Conservation (phyloP, 1,139 yeast genomes). For the Saccharomycopsis phalli region DNA sequence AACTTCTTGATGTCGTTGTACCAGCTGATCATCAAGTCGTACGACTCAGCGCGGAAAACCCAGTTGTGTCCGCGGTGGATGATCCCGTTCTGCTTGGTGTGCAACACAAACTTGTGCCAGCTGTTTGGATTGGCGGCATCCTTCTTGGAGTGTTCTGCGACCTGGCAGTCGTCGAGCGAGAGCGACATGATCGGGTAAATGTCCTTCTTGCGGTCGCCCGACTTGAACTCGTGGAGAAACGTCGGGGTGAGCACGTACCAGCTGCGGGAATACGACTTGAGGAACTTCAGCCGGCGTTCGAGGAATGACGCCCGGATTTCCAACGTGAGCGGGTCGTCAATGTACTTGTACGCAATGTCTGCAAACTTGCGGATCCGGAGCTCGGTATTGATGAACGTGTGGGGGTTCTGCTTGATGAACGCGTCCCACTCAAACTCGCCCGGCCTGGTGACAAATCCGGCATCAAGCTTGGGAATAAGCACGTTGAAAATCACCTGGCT, state of each 20-base stretch:
- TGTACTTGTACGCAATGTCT: constrained; percentile 58
- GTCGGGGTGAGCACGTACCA: constrained; percentile 89
- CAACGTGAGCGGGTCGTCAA: constrained; percentile 58
- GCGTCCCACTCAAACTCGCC: constrained; percentile 85
- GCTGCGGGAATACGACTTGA: constrained; percentile 81
- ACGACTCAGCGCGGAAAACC: constrained; percentile 82
- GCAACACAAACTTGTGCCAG: constrained; percentile 69
- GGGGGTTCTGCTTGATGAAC: constrained; percentile 61
- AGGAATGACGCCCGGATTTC: constrained; percentile 73
- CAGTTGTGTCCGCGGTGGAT: constrained; percentile 79
- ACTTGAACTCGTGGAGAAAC: constrained; percentile 83
- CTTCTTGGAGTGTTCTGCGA: constrained; percentile 72
- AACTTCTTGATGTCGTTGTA: constrained; percentile 63
- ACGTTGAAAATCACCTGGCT: constrained; percentile 58
- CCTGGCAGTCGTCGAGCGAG: constrained; percentile 69
- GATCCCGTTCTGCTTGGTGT: constrained; percentile 62
- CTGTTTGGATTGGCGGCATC: constrained; percentile 52
- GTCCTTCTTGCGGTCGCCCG: constrained; percentile 74
- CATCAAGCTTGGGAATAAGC: constrained; percentile 56
- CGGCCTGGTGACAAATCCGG: constrained; percentile 70
- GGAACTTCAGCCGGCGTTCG: constrained; percentile 83
- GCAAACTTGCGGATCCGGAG: constrained; percentile 59
- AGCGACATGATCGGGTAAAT: constrained; percentile 83
- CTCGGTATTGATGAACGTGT: constrained; percentile 59
- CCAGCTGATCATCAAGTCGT: constrained; percentile 77